Percentiles rank a stretch among this genome's conserved stretches.
phyloP scores from a whole-genome alignment of 495 filamentous ascomycete genomes.

The Aspergillus bridgeri region DNA sequence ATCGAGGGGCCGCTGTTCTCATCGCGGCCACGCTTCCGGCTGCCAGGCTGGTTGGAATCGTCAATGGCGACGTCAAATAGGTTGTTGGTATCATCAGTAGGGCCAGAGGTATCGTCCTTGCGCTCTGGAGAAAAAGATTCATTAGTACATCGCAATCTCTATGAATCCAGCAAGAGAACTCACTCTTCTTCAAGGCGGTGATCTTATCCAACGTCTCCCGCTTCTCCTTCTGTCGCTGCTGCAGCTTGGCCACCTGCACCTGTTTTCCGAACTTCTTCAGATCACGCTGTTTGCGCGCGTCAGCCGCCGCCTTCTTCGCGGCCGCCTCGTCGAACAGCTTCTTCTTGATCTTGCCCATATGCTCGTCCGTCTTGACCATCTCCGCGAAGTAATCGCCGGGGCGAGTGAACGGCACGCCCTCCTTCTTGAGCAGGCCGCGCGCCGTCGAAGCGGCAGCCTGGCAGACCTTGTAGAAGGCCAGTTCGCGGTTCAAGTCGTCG shows the following conservation, averaged over 20 bases:
- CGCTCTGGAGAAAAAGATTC: slow-evolving; percentile 61
- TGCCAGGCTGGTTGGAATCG: slow-evolving; percentile 57
- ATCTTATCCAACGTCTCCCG: slow-evolving; percentile 91
- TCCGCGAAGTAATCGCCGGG: slow-evolving; percentile 96
- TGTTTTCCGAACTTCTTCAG: slow-evolving; percentile 99
- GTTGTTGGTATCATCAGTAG: slow-evolving; percentile 70
- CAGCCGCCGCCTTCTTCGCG: slow-evolving; percentile 83
- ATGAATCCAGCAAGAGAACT: neutral
- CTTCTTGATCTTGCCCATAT: slow-evolving; percentile 93
- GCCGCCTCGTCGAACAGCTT: slow-evolving; percentile 92
- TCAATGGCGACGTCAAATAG: slow-evolving; percentile 95
- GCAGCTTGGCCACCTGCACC: slow-evolving; percentile 93
- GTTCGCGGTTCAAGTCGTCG: slow-evolving; percentile 85
- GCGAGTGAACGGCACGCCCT: slow-evolving; percentile 78
- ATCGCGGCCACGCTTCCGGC: slow-evolving; percentile 33
- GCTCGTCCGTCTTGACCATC: slow-evolving; percentile 97
- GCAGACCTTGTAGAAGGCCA: slow-evolving; percentile 90
- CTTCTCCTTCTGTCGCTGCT: slow-evolving; percentile 89
- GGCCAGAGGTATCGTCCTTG: slow-evolving; percentile 62
- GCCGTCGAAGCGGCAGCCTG: slow-evolving; percentile 72
- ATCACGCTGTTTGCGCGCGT: slow-evolving; percentile 88
- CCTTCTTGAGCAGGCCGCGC: slow-evolving; percentile 69
- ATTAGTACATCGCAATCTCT: neutral
- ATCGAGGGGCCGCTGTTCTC: slow-evolving; percentile 43
- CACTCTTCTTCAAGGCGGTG: slow-evolving; percentile 86